These are phyloP conservation scores for Pulveroboletus sp. DNA, from an alignment of 768 basidiomycete genomes.

Conservation along the genomic window DNA sequence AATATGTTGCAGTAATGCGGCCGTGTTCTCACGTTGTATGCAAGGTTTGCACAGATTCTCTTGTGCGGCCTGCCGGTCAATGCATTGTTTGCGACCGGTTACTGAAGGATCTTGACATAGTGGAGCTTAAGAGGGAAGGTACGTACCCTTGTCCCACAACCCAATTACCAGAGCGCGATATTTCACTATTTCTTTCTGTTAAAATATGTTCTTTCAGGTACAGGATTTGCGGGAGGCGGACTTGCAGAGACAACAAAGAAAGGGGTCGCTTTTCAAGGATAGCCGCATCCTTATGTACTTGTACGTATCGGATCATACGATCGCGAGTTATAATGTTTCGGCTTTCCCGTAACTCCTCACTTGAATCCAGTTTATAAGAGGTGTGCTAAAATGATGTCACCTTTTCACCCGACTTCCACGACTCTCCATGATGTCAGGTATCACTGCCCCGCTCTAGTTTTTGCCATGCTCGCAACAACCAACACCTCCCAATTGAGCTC, in stretches of 20 bases:
- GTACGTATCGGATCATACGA: constrained; percentile 1
- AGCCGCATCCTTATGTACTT: constrained; percentile 7
- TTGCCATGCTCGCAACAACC: neutral
- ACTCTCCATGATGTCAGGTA: neutral
- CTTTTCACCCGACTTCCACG: too few species aligned
- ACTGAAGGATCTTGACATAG: constrained; percentile 65
- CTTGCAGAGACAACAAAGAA: constrained; percentile 80
- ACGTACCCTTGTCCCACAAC: constrained; percentile 12
- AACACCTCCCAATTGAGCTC: constrained; percentile 23
- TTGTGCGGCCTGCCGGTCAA: constrained; percentile 72
- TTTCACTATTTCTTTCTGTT: neutral
- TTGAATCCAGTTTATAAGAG: neutral
- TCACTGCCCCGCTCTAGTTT: neutral
- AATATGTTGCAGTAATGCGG: constrained; percentile 56
- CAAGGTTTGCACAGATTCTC: constrained; percentile 84
- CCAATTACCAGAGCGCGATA: neutral
- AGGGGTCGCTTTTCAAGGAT: constrained; percentile 87
- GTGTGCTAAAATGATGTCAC: too few species aligned
- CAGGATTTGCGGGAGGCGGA: constrained; percentile 94
- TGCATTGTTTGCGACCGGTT: constrained; percentile 82
- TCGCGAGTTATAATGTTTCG: neutral
- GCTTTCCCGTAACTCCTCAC: constrained; percentile 1
- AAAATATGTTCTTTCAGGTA: constrained; percentile 47
- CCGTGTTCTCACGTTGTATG: constrained; percentile 91
- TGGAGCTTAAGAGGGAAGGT: constrained; percentile 90